Conservation (phyloP, 1,139 yeast genomes). For the Arxiozyma bovina region DNA sequence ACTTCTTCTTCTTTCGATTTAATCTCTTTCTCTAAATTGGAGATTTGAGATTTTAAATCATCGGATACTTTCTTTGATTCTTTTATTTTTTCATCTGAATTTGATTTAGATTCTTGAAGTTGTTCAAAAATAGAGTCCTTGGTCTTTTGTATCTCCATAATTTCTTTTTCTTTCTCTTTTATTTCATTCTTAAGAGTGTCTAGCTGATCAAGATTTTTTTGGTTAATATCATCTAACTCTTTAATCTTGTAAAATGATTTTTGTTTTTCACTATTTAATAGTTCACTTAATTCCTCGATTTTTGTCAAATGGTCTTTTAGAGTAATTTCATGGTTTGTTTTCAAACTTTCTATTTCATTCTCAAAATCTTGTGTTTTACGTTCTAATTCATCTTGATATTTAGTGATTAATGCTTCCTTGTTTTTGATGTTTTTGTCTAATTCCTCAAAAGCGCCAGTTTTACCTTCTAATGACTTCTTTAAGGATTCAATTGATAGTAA, state of each 20-base stretch:
- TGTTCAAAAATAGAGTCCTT: not conserved
- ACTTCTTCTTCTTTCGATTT: not conserved
- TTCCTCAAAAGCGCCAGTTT: conserved; percentile 2
- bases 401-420: conserved; percentile 14
- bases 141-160: not conserved
- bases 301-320: not conserved
- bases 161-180: not conserved
- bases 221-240: not conserved
- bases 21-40: not conserved
- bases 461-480: not conserved
- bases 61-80: not conserved
- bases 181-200: not conserved
- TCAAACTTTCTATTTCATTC: not conserved
- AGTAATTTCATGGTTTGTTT: not conserved
- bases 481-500: not conserved
- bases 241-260: not conserved
- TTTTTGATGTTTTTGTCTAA: conserved; percentile 1
- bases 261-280: not conserved
- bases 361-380: conserved; percentile 36
- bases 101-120: not conserved
- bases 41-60: not conserved
- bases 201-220: not conserved
- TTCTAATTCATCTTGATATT: conserved; percentile 27
- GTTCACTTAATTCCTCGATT: not conserved
- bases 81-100: not conserved